Evolutionary conservation across 306 rosid genomes (phyloP).

Genomic region (Quercus wislizeni): DNA sequence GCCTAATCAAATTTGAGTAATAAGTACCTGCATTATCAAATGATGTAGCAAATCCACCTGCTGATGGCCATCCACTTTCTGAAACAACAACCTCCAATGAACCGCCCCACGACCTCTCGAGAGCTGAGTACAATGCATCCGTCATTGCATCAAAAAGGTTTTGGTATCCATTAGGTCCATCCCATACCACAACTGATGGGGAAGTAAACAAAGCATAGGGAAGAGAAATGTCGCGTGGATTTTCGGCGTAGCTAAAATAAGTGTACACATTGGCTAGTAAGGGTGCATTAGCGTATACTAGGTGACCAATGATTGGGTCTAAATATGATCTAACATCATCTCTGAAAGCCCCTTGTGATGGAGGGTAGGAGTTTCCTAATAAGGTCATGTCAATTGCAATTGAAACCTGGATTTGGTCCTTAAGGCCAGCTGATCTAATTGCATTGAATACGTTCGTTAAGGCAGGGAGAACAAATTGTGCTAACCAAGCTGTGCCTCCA

Average conservation of each 20-base stretch:
- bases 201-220: constrained; percentile 53
- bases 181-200: constrained; percentile 41
- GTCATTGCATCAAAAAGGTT: constrained; percentile 66
- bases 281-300: constrained; percentile 48
- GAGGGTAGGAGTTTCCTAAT: constrained; percentile 57
- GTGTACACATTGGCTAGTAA: constrained; percentile 62
- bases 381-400: constrained; percentile 59
- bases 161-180: constrained; percentile 42
- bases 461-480: constrained; percentile 47
- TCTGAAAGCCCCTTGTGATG: constrained; percentile 54
- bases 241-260: constrained; percentile 43
- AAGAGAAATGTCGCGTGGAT: constrained; percentile 51
- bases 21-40: constrained; percentile 50
- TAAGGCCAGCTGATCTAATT: constrained; percentile 41
- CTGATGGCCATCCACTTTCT: constrained; percentile 74
- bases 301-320: constrained; percentile 55
- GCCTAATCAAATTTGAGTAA: constrained; percentile 45
- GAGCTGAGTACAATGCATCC: constrained; percentile 48
- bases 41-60: constrained; percentile 40
- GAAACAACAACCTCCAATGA: constrained; percentile 57
- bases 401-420: constrained; percentile 57
- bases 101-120: constrained; percentile 51
- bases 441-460: constrained; percentile 46
- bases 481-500: constrained; percentile 33
- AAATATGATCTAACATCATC: constrained; percentile 50